Percentiles rank a stretch among this genome's conserved stretches.
These are phyloP conservation scores for Fusarium sp. DNA, from an alignment of 2,329 filamentous ascomycete genomes.

Conservation along the genomic window DNA sequence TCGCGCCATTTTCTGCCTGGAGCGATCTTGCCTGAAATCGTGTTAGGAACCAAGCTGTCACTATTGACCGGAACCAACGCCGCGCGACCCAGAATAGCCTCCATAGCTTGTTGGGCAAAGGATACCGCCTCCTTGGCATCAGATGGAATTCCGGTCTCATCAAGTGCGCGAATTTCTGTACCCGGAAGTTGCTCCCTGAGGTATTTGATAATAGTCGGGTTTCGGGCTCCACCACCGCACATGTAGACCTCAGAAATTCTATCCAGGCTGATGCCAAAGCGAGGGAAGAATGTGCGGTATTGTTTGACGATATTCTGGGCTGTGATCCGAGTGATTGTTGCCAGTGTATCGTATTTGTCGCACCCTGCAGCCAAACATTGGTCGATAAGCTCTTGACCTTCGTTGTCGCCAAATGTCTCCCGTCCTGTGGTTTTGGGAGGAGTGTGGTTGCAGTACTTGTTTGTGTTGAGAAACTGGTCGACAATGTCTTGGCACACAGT, in stretches of 20 bases:
- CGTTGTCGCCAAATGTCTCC: slow-evolving; percentile 68
- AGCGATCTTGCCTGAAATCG: slow-evolving; percentile 11
- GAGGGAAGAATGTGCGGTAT: slow-evolving; percentile 21
- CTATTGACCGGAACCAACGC: slow-evolving; percentile 12
- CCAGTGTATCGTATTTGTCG: slow-evolving; percentile 62
- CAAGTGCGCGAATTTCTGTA: slow-evolving; percentile 60
- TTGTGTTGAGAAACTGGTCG: slow-evolving; percentile 27
- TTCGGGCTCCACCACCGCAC: slow-evolving; percentile 12
- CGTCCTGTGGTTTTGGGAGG: slow-evolving; percentile 68
- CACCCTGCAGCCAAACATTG: slow-evolving; percentile 51
- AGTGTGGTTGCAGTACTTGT: slow-evolving; percentile 61
- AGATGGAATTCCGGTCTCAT: slow-evolving; percentile 65
- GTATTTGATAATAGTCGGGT: slow-evolving; percentile 12
- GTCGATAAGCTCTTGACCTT: slow-evolving; percentile 62
- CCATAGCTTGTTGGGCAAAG: slow-evolving; percentile 69
- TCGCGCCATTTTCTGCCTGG: slow-evolving; percentile 10
- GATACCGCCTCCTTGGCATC: slow-evolving; percentile 61
- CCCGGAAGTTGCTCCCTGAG: slow-evolving; percentile 6
- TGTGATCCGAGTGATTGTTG: slow-evolving; percentile 68
- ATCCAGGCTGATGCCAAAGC: slow-evolving; percentile 3
- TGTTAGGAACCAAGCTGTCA: slow-evolving; percentile 4
- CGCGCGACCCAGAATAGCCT: slow-evolving; percentile 64
- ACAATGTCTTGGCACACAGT: slow-evolving; percentile 59
- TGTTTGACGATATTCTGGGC: slow-evolving; percentile 65
- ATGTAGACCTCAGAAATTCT: slow-evolving; percentile 6